Evolutionary conservation across 148 eudicot species (phyloP).

Genomic region (Rhododendron ovatum): DNA sequence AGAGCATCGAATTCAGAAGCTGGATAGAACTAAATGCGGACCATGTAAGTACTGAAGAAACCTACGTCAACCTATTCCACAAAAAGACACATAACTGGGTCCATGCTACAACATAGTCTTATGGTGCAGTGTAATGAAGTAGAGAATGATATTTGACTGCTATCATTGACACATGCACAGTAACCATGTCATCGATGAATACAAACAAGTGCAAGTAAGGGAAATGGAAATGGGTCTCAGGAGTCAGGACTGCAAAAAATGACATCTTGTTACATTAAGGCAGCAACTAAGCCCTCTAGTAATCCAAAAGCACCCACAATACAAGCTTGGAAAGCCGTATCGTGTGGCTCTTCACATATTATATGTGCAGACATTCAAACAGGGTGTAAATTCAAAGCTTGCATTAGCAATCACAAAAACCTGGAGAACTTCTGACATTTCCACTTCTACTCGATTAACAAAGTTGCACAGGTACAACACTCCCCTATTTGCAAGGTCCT

Average conservation of each 20-base stretch:
- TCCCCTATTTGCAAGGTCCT: conserved; percentile 61
- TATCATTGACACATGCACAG: not conserved
- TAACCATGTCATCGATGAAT: not conserved
- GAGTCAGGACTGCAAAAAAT: not conserved
- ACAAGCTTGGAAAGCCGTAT: not conserved
- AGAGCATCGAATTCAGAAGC: not conserved
- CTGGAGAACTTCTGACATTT: conserved; percentile 37
- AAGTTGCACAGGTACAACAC: conserved; percentile 54
- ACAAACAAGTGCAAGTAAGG: not conserved
- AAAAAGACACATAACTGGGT: not conserved
- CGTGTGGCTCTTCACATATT: not conserved
- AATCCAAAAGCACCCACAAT: not conserved
- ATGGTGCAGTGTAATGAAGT: not conserved
- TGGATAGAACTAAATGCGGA: not conserved
- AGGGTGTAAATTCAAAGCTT: not conserved
- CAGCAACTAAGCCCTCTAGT: not conserved
- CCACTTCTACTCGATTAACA: conserved; percentile 43
- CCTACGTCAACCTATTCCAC: not conserved
- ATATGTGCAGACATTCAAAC: not conserved
- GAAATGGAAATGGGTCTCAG: not conserved
- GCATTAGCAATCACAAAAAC: conserved; percentile 11
- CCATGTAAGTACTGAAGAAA: not conserved
- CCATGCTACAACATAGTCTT: not conserved
- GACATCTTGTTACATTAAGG: not conserved
- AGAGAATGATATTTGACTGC: not conserved